phyloP scores from a whole-genome alignment of 805 yeast genomes.

The Myxozyma udenii region DNA sequence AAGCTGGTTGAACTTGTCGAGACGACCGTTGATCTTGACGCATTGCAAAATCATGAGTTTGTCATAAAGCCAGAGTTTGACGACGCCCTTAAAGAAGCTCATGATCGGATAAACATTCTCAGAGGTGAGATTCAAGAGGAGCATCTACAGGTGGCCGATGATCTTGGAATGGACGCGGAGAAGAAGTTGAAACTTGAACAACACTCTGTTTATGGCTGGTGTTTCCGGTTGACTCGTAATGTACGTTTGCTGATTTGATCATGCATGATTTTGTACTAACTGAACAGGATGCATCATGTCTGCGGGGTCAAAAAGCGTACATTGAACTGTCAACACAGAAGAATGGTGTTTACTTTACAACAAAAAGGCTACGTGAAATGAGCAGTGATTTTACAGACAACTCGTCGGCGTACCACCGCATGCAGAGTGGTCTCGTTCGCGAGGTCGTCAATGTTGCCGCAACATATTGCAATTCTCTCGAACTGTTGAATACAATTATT shows the following conservation, averaged over 20 bases:
- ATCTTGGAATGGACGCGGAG: constrained; percentile 75
- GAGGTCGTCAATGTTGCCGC: constrained; percentile 79
- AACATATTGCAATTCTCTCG: constrained; percentile 77
- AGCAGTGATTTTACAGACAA: constrained; percentile 58
- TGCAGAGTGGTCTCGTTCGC: constrained; percentile 73
- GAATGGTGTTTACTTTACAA: constrained; percentile 92
- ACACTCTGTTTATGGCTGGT: constrained; percentile 89
- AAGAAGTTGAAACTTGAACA: constrained; percentile 86
- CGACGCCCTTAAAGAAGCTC: constrained; percentile 62
- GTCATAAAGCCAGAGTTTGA: constrained; percentile 88
- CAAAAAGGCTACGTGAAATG: constrained; percentile 57
- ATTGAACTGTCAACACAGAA: constrained; percentile 86
- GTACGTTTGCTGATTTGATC: constrained; percentile 4
- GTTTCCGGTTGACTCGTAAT: constrained; percentile 80
- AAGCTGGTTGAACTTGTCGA: constrained; percentile 85
- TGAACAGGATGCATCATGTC: constrained; percentile 66
- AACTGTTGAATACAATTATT: constrained; percentile 59
- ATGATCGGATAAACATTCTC: constrained; percentile 53
- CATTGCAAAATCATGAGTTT: constrained; percentile 77
- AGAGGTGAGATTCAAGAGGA: constrained; percentile 55
- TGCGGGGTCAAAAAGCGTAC: constrained; percentile 56
- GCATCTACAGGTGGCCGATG: constrained; percentile 67
- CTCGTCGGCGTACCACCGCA: constrained; percentile 63
- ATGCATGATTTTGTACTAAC: constrained; percentile 30
- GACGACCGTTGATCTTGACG: constrained; percentile 83